phyloP scores from a whole-genome alignment of 2,329 filamentous ascomycete genomes.

The Graphiopsis chlorocephala region DNA sequence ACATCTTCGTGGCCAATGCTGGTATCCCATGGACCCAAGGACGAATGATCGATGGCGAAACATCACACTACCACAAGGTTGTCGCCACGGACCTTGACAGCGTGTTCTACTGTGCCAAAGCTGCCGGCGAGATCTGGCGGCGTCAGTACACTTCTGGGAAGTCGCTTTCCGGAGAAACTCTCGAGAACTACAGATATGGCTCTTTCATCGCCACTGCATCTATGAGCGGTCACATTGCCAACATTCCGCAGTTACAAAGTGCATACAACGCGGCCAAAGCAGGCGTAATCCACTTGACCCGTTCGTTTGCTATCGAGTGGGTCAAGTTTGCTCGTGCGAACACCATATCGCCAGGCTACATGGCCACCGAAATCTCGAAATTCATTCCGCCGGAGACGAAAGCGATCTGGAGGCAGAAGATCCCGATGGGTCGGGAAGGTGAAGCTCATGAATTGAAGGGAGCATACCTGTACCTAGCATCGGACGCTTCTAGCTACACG shows the following conservation, averaged over 20 bases:
- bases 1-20: slow-evolving; percentile 76
- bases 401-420: slow-evolving; percentile 73
- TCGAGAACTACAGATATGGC: slow-evolving; percentile 30
- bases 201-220: slow-evolving; percentile 69
- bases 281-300: slow-evolving; percentile 50
- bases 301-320: slow-evolving; percentile 74
- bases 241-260: slow-evolving; percentile 71
- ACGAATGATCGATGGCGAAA: slow-evolving; percentile 61
- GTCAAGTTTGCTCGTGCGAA: slow-evolving; percentile 71
- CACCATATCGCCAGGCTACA: slow-evolving; percentile 71
- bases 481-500: slow-evolving; percentile 78
- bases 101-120: slow-evolving; percentile 73
- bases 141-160: slow-evolving; percentile 61
- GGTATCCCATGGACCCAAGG: slow-evolving; percentile 73
- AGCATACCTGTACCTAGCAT: slow-evolving; percentile 76
- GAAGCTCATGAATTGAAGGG: slow-evolving; percentile 75
- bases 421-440: slow-evolving; percentile 75
- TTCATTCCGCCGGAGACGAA: slow-evolving; percentile 66
- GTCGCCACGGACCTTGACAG: slow-evolving; percentile 71
- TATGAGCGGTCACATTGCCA: slow-evolving; percentile 76
- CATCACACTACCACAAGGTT: slow-evolving; percentile 65
- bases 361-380: slow-evolving; percentile 67
- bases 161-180: slow-evolving; percentile 50
- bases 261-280: slow-evolving; percentile 44
- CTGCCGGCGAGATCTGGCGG: slow-evolving; percentile 67